Percentiles rank a stretch among this genome's conserved stretches.
Evolutionary conservation across 352 stramenopile genomes (phyloP).

Genomic region (Pythium chondricola): DNA sequence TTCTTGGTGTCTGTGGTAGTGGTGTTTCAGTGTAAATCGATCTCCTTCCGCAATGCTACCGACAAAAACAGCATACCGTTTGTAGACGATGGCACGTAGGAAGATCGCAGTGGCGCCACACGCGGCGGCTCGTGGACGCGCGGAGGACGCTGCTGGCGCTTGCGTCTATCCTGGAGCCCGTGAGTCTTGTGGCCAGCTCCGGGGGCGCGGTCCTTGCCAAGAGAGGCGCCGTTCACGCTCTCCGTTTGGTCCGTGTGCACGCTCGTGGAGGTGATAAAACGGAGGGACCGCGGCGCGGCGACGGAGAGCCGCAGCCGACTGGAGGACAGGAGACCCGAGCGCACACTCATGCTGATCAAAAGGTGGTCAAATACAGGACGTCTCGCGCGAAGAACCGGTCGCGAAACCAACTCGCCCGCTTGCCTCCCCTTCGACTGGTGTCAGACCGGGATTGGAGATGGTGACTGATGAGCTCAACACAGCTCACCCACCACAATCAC

Average conservation of each 20-base stretch:
- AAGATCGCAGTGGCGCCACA: not conserved
- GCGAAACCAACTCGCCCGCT: not conserved
- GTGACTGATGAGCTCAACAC: constrained; percentile 3
- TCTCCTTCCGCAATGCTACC: constrained; percentile 9
- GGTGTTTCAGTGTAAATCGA: not conserved
- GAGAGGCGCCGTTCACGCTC: constrained; percentile 9
- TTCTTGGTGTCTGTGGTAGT: constrained; percentile 26
- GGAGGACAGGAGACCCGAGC: constrained; percentile 5
- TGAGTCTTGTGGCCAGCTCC: constrained; percentile 7
- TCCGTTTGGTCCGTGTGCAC: constrained; percentile 13
- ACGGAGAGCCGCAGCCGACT: constrained; percentile 2
- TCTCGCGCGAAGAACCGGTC: not conserved
- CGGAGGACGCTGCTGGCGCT: constrained; percentile 22
- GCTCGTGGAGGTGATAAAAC: constrained; percentile 16
- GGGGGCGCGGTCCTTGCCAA: constrained; percentile 1
- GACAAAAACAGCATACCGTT: constrained; percentile 6
- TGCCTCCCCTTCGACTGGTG: constrained; percentile 1
- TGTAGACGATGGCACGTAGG: constrained; percentile 1
- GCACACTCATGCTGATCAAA: constrained; percentile 11
- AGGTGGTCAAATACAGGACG: not conserved
- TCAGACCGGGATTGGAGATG: not conserved
- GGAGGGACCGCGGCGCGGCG: not conserved
- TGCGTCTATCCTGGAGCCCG: constrained; percentile 22
- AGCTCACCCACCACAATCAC: constrained; percentile 20
- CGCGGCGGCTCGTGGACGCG: constrained; percentile 8